Conservation (phyloP, 306 rosid species). For the Cicer arietinum region DNA sequence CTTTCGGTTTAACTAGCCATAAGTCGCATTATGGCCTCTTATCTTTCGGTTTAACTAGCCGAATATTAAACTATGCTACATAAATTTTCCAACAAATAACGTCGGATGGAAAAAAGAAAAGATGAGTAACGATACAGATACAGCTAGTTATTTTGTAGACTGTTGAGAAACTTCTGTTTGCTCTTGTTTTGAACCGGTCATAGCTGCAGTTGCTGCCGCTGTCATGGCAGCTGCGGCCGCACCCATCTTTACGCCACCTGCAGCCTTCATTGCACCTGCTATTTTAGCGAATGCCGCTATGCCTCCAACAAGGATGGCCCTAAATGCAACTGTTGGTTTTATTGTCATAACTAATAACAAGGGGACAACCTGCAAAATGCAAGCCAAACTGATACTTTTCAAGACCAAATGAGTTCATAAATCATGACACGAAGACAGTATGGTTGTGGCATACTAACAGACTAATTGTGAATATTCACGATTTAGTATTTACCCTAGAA, state of each 20-base stretch:
- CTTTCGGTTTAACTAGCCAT: conserved; percentile 14
- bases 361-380: conserved; percentile 43
- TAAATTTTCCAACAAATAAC: conserved; percentile 19
- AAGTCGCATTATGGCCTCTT: conserved; percentile 24
- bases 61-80: conserved; percentile 48
- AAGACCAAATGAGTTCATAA: conserved; percentile 1
- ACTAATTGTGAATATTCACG: conserved; percentile 10
- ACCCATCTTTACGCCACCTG: conserved; percentile 82
- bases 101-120: not conserved
- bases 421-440: conserved; percentile 1
- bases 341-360: conserved; percentile 54
- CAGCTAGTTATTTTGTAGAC: conserved; percentile 36
- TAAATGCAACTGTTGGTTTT: conserved; percentile 85
- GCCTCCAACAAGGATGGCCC: conserved; percentile 87
- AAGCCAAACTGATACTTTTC: conserved; percentile 27
- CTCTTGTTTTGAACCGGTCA: conserved; percentile 74
- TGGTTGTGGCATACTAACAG: conserved; percentile 1
- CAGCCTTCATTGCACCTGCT: conserved; percentile 82
- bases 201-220: conserved; percentile 84
- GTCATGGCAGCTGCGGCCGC: conserved; percentile 84
- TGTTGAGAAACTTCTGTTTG: conserved; percentile 57
- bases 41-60: conserved; percentile 31
- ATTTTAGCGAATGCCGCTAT: conserved; percentile 86
- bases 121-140: not conserved
- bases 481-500: conserved; percentile 9